Base-by-base conservation (phyloP, 106 monocot genomes). In the Chionographis japonica region DNA sequence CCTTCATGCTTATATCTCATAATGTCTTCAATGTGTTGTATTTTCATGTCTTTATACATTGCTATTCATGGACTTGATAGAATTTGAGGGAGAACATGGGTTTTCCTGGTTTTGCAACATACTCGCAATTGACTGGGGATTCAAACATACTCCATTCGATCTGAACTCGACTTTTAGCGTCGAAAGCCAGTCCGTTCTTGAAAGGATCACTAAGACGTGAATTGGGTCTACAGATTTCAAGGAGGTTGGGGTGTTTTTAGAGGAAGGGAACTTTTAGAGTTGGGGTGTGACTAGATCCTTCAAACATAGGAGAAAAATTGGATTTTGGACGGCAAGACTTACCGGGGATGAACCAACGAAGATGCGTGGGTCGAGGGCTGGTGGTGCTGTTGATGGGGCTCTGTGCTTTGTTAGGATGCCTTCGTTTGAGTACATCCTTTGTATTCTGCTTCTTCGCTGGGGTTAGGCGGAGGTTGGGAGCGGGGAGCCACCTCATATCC, bases 61-160 rank as follows among this genome's bases (percentile, higher is more conserved):
- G n/a, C n/a, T n/a, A n/a, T n/a, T n/a, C n/a, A n/a, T n/a, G n/a
- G n/a, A n/a, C n/a, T n/a, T n/a, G n/a, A n/a, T 83, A 98, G 27
- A 98, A 75, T 61, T 83, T 90, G 57, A 98, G 73, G 14, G 77
- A 67, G 8, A 75, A 59, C 3, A 15, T 40, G 93, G 87, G 72
- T 75, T 77, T 14, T 83, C 63, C 20, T 68, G 50, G 54, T 61
- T 66, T 56, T 72, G 80, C 36, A 98, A 61, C 13, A 76, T 53
- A 12, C 78, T 77, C 4, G 83, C 62, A 3, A 83, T 52, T 2
- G 60, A 72, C 4, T 73, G 84, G 42, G 80, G 65, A 69, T 70
- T 61, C 65, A 72, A 57, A 9, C 16, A 9, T 4, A 4, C 38
- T 6, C 35, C 40, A 35, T 57, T 39, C 16, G 61, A 55, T 42